phyloP scores from a whole-genome alignment of 164 flowering plant genomes.

The Buxus sempervirens region DNA sequence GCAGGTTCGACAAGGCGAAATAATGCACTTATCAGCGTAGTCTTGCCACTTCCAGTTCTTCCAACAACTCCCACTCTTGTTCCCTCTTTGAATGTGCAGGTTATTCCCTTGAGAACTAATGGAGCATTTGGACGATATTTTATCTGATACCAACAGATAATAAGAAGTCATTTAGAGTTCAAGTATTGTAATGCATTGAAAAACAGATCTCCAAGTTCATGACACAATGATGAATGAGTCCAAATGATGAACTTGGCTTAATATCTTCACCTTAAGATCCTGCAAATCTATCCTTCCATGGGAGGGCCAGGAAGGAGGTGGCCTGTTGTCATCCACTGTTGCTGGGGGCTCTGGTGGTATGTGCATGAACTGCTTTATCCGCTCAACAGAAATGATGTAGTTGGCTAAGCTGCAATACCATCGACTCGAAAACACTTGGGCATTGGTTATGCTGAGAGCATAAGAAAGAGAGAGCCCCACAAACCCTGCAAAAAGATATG shows the following conservation, averaged over 20 bases:
- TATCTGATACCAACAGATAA: conserved; percentile 38
- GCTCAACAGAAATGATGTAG: conserved; percentile 74
- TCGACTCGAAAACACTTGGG: conserved; percentile 56
- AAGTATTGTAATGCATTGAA: no score
- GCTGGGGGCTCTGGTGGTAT: conserved; percentile 77
- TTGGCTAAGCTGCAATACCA: conserved; percentile 72
- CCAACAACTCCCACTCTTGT: conserved; percentile 85
- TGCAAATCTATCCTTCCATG: conserved; percentile 65
- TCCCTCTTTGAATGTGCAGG: conserved; percentile 72
- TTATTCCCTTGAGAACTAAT: conserved; percentile 76
- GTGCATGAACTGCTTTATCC: conserved; percentile 82
- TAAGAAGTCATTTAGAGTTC: no score
- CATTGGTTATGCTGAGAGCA: conserved; percentile 52
- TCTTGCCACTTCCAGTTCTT: conserved; percentile 92
- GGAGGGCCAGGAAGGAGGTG: conserved; percentile 76
- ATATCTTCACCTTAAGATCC: conserved; percentile 51
- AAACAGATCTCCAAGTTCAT: no score
- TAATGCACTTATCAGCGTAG: conserved; percentile 75
- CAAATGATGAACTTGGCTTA: no score
- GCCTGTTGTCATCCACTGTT: conserved; percentile 53
- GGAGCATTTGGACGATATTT: conserved; percentile 79
- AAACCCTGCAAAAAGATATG: conserved; percentile 43
- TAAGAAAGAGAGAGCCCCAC: conserved; percentile 90
- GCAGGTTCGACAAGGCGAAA: conserved; percentile 80
- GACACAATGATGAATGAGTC: no score